phyloP scores from a whole-genome alignment of 2,329 filamentous ascomycete genomes.

The Lasiodiplodia hormozganensis region DNA sequence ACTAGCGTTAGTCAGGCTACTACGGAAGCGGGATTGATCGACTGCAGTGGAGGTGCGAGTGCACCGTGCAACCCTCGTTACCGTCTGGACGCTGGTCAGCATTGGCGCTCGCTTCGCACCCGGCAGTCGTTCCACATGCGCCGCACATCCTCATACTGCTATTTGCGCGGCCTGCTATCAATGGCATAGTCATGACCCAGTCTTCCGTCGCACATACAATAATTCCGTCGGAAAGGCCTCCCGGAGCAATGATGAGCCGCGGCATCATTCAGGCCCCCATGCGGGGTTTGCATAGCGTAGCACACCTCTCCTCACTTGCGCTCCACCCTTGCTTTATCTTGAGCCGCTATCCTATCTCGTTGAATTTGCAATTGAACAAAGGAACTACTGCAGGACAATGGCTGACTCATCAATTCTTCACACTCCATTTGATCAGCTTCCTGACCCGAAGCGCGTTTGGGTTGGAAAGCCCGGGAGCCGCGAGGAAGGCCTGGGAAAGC shows the following conservation, averaged over 20 bases:
- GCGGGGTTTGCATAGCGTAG: background rate
- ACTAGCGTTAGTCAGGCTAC: slow-evolving; percentile 19
- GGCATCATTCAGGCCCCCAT: background rate
- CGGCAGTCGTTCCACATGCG: slow-evolving; percentile 4
- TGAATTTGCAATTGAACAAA: background rate
- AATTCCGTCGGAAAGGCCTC: background rate
- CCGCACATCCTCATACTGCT: slow-evolving; percentile 18
- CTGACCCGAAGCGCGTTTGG: slow-evolving; percentile 59
- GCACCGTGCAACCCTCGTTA: slow-evolving; percentile 16
- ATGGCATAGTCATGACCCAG: background rate
- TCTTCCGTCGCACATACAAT: background rate
- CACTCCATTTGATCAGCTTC: slow-evolving; percentile 53
- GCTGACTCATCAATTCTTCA: slow-evolving; percentile 20
- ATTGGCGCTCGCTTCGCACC: slow-evolving; percentile 13
- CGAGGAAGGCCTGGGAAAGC: slow-evolving; percentile 62
- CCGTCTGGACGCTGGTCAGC: background rate
- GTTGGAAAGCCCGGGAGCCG: slow-evolving; percentile 51
- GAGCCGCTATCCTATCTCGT: background rate
- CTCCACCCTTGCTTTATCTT: slow-evolving; percentile 8
- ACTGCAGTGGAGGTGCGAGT: background rate
- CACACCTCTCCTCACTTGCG: background rate
- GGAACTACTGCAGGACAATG: background rate
- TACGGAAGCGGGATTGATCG: slow-evolving; percentile 16
- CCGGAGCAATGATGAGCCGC: background rate
- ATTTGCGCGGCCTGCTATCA: background rate